Percentiles rank a stretch among this genome's conserved stretches.
phyloP scores from a whole-genome alignment of 371 early-diverging fungal species.

The Nosema bombycis region DNA sequence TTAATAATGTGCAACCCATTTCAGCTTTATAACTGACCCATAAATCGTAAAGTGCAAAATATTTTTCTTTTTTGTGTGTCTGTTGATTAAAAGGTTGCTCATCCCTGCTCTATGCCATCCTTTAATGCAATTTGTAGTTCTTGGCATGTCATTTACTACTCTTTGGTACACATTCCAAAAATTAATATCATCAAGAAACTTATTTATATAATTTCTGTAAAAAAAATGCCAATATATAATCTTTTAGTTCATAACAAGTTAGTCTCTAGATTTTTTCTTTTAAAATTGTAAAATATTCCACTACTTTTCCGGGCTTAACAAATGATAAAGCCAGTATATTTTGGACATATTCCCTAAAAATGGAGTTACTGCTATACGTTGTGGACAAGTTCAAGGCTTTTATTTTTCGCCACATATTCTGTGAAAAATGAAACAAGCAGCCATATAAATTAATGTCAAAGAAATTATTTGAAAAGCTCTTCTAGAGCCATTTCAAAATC shows the following conservation, averaged over 20 bases:
- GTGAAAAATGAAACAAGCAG: neutral
- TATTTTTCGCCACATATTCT: neutral
- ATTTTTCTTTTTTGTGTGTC: too few species aligned
- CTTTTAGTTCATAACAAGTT: neutral
- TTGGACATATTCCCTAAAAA: neutral
- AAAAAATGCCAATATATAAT: neutral
- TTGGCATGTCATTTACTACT: neutral
- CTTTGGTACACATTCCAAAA: neutral
- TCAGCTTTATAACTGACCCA: too few species aligned
- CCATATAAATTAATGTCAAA: neutral
- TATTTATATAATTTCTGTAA: too few species aligned
- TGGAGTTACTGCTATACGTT: neutral
- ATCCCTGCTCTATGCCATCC: neutral
- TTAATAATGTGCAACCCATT: too few species aligned
- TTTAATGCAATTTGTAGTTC: neutral
- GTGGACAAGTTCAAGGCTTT: neutral
- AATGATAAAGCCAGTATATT: neutral
- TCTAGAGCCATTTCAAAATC: neutral
- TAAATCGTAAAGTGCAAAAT: too few species aligned
- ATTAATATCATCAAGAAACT: neutral
- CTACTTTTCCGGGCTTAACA: neutral
- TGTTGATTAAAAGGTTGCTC: too few species aligned
- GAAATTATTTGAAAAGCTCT: neutral
- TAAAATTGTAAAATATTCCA: neutral
- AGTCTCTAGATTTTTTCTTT: neutral